Base-by-base conservation (phyloP, 495 filamentous ascomycete genomes). In the Platismatia glauca region DNA sequence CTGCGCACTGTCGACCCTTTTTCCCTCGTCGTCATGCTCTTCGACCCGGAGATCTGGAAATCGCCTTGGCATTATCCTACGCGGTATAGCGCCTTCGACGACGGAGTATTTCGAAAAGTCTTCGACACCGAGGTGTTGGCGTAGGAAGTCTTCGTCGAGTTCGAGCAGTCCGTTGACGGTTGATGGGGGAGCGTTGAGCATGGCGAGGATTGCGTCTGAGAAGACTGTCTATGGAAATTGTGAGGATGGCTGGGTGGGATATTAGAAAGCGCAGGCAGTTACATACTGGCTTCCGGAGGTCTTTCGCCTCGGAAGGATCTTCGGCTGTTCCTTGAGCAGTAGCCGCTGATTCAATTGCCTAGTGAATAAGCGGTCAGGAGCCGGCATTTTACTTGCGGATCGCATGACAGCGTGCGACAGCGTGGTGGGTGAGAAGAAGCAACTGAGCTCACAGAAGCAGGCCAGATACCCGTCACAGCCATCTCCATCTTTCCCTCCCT, bases 401-500 rank as follows among this genome's bases (percentile, higher is more conserved):
- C 27, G 29, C 24, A 52, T n/a, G 29, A 53, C 7, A 16, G 50
- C 7, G 27, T 16, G 27, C 0, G 29, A 20, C 24, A 20, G 16
- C 5, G 13, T 31, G 24, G 27, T 33, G 50, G 16, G 29, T 6
- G 11, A 27, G 22, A 35, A 11, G 29, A 46, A 50, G 24, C 3
- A 77, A 15, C 20, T 13, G 37, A 12, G 57, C 86, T 67, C 73
- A 87, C 88, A 29, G 76, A 77, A 16, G 89, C 89, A 24, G 90
- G 90, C 90, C 90, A 95, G 15, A 94, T 82, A 65, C 88, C 87
- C 0, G 85, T 90, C 56, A 93, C 84, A 6, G 87, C 87, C 89
- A 94, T 89, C 22, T 82, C 78, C 12, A 56, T 73, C 56, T 79
- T 76, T 8, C 79, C 86, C 66, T 91, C 80, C 58, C 89, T 70